These are phyloP conservation scores for Mycena epipterygia DNA, from an alignment of 768 basidiomycete genomes.

Conservation along the genomic window DNA sequence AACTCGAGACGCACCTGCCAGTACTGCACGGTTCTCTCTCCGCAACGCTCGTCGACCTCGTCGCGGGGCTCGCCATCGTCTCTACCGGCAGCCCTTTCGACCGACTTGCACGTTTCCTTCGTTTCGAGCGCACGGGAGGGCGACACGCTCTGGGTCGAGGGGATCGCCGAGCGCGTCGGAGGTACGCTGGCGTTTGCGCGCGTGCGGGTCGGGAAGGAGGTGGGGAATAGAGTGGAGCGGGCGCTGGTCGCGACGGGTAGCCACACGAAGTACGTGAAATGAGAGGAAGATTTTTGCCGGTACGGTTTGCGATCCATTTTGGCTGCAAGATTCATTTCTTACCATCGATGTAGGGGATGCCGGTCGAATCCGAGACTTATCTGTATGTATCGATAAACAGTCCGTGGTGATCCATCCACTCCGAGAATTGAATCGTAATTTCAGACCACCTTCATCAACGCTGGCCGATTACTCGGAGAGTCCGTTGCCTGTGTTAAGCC, in stretches of 20 bases:
- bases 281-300: too few species aligned
- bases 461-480: too few species aligned
- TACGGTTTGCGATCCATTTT: too few species aligned
- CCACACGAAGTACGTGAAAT: conserved; percentile 36
- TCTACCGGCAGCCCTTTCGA: conserved; percentile 32
- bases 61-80: conserved; percentile 29
- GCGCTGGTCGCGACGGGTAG: conserved; percentile 32
- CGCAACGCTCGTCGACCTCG: conserved; percentile 33
- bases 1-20: neutral
- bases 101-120: conserved; percentile 33
- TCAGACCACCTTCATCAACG: too few species aligned
- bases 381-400: too few species aligned
- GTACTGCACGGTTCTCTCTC: conserved; percentile 35
- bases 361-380: too few species aligned
- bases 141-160: conserved; percentile 30
- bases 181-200: conserved; percentile 33
- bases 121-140: conserved; percentile 29
- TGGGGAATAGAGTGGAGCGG: neutral
- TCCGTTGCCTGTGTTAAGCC: too few species aligned
- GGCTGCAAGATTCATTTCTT: too few species aligned
- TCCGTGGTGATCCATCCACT: too few species aligned
- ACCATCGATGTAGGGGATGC: too few species aligned
- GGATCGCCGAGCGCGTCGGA: conserved; percentile 30
- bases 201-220: conserved; percentile 29
- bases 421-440: too few species aligned